A percentile compares a stretch with the other conserved stretches of the same genome.
These are phyloP conservation scores for Penicillium mononematosum DNA, from an alignment of 495 filamentous ascomycete species.

Conservation along the genomic window DNA sequence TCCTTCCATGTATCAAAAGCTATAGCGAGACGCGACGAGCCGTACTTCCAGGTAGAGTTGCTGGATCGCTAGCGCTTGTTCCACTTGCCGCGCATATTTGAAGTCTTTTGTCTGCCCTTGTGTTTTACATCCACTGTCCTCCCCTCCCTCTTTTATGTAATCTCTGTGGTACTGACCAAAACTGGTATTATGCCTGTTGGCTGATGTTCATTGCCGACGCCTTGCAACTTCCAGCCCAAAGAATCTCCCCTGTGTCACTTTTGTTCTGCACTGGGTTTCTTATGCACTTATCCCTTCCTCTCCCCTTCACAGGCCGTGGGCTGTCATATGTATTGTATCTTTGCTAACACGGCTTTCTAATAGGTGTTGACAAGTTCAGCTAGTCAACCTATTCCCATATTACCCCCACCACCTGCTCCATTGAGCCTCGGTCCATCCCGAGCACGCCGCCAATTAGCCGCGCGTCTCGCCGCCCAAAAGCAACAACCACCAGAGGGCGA, in stretches of 20 bases:
- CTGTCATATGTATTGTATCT: background rate
- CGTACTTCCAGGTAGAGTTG: background rate
- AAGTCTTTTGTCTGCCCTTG: background rate
- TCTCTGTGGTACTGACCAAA: background rate
- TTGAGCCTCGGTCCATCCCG: slow-evolving; percentile 76
- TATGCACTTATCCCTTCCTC: background rate
- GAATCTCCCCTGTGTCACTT: background rate
- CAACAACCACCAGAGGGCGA: slow-evolving; percentile 48
- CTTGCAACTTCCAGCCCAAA: background rate
- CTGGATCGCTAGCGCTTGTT: background rate
- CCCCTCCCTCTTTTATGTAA: background rate
- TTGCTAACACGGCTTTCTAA: slow-evolving; percentile 17
- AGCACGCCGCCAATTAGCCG: slow-evolving; percentile 82
- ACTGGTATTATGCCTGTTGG: background rate
- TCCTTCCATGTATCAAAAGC: background rate
- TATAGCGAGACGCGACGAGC: background rate
- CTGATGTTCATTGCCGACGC: background rate
- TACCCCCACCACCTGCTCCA: slow-evolving; percentile 49
- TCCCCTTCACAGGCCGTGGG: background rate
- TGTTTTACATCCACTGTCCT: background rate
- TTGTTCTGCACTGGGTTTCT: background rate
- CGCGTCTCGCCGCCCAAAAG: slow-evolving; percentile 75
- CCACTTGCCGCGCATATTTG: background rate
- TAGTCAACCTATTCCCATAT: slow-evolving; percentile 47
- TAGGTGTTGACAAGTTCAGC: slow-evolving; percentile 36